Percentiles rank a stretch among this genome's conserved stretches.
Evolutionary conservation across 2,329 filamentous ascomycete genomes (phyloP).

Genomic region (Ophiostoma tasmaniense): DNA sequence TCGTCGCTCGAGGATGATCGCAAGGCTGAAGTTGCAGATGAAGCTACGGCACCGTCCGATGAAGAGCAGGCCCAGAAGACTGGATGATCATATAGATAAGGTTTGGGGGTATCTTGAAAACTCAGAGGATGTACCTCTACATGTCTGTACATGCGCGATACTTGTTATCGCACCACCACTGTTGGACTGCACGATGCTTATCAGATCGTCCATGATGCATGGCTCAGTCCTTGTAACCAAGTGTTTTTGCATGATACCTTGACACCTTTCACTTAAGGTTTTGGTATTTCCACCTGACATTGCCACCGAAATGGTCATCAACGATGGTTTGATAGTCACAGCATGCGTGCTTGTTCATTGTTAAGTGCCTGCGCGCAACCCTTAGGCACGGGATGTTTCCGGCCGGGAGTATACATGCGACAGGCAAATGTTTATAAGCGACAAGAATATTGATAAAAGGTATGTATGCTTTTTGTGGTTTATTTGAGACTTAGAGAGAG

Average conservation of each 20-base stretch:
- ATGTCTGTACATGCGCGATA: background rate
- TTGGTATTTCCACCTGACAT: background rate
- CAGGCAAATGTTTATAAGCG: no score
- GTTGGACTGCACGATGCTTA: background rate
- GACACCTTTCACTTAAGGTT: background rate
- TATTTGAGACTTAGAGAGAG: no score
- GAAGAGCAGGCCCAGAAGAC: background rate
- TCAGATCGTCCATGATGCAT: background rate
- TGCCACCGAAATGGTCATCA: background rate
- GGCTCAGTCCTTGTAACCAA: background rate
- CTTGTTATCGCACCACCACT: background rate
- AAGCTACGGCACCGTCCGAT: background rate
- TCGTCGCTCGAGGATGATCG: slow-evolving; percentile 3
- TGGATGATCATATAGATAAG: background rate
- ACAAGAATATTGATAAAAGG: no score
- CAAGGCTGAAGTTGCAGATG: background rate
- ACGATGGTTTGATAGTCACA: background rate
- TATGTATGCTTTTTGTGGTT: no score
- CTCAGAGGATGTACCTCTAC: background rate
- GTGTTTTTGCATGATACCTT: background rate
- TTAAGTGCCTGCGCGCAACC: no score
- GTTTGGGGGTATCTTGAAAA: background rate
- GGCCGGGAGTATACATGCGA: no score
- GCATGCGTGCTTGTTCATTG: background rate
- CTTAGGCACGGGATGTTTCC: no score